phyloP scores from a whole-genome alignment of 1,284 basidiomycete genomes.

The Microbotryum violaceum region DNA sequence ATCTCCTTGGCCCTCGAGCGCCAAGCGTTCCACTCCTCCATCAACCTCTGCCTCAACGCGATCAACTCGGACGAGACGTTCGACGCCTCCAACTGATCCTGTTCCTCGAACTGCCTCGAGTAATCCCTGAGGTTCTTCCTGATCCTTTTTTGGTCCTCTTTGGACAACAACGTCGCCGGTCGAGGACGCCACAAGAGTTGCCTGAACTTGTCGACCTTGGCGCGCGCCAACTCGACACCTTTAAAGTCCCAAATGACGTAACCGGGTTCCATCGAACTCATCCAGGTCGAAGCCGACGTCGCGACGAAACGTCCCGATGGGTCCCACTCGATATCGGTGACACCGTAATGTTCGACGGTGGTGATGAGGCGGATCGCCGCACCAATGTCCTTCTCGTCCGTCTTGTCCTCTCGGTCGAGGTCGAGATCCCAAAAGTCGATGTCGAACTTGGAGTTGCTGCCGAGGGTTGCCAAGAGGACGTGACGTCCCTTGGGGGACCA shows the following conservation, averaged over 20 bases:
- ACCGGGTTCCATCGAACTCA: conserved; percentile 89
- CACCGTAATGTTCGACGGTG: conserved; percentile 91
- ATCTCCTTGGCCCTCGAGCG: conserved; percentile 41
- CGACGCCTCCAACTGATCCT: conserved; percentile 90
- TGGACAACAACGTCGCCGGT: conserved; percentile 74
- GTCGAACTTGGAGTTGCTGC: conserved; percentile 90
- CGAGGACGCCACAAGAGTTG: conserved; percentile 98
- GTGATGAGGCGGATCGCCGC: conserved; percentile 73
- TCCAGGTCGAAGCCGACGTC: conserved; percentile 91
- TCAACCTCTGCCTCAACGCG: conserved; percentile 79
- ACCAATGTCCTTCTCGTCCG: conserved; percentile 63
- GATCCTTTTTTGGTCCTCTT: conserved; percentile 81
- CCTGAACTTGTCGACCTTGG: conserved; percentile 86
- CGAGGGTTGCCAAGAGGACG: conserved; percentile 90
- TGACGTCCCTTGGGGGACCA: conserved; percentile 98
- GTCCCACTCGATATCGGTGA: conserved; percentile 98
- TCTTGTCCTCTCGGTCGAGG: conserved; percentile 59
- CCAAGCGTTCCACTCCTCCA: conserved; percentile 99
- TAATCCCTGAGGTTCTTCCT: conserved; percentile 87
- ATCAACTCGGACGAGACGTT: conserved; percentile 89
- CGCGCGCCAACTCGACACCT: conserved; percentile 82
- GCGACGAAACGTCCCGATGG: conserved; percentile 90
- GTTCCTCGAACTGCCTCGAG: conserved; percentile 88
- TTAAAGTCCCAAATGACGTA: conserved; percentile 98
- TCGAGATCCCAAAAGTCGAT: conserved; percentile 99